Evolutionary conservation across 495 filamentous ascomycete genomes (phyloP).

Genomic region (Penicillium paxilli): DNA sequence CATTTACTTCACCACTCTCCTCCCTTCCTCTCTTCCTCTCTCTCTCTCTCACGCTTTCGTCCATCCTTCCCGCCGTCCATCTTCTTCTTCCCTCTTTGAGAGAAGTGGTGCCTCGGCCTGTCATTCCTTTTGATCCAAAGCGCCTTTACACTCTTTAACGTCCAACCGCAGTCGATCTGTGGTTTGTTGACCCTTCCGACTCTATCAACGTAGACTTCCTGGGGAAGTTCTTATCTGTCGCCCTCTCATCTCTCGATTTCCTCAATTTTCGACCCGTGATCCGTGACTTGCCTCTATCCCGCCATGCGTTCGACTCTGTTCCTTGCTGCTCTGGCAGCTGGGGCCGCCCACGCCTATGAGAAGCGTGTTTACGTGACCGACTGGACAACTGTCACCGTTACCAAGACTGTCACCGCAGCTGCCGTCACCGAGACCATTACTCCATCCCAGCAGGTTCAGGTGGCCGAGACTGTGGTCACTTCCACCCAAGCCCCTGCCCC

Average conservation of each 20-base stretch:
- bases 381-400: constrained; percentile 59
- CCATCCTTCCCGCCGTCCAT: constrained; percentile 18
- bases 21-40: constrained; percentile 15
- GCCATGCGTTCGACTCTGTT: constrained; percentile 69
- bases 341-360: constrained; percentile 58
- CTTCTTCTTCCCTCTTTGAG: constrained; percentile 28
- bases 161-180: constrained; percentile 43
- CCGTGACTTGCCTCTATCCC: constrained; percentile 18
- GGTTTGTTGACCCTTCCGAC: constrained; percentile 16
- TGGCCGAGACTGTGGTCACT: constrained; percentile 8
- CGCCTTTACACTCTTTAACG: constrained; percentile 19
- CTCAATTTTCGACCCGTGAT: constrained; percentile 13
- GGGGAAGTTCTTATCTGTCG: constrained; percentile 33
- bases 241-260: neutral
- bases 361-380: constrained; percentile 56
- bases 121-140: constrained; percentile 37
- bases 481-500: constrained; percentile 7
- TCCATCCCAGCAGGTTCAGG: constrained; percentile 13
- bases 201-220: constrained; percentile 32
- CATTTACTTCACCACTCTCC: constrained; percentile 20
- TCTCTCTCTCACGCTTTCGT: constrained; percentile 18
- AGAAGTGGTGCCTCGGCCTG: constrained; percentile 38
- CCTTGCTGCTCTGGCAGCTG: constrained; percentile 60
- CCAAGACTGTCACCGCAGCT: constrained; percentile 59
- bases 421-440: constrained; percentile 22